phyloP scores from a whole-genome alignment of 148 eudicot genomes.

The Dianthus caryophyllus region DNA sequence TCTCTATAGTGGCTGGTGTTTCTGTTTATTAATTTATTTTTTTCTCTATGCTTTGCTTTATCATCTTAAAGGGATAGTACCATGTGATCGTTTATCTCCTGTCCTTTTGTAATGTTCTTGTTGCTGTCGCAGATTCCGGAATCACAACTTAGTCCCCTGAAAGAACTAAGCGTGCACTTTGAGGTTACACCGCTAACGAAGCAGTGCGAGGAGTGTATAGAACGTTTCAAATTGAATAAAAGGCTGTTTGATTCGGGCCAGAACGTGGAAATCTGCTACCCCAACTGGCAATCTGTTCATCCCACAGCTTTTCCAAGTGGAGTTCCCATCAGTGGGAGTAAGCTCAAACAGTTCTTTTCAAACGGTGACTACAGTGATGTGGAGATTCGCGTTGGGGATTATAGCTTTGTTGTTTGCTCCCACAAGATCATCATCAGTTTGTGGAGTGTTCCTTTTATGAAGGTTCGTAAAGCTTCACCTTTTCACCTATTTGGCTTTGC shows the following conservation, averaged over 20 bases:
- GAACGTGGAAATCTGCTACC: slow-evolving; percentile 70
- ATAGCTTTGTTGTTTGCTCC: slow-evolving; percentile 44
- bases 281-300: slow-evolving; percentile 45
- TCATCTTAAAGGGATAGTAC: neutral
- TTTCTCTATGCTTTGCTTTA: neutral
- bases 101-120: slow-evolving; percentile 3
- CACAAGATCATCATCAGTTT: slow-evolving; percentile 75
- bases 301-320: slow-evolving; percentile 49
- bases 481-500: neutral
- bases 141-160: slow-evolving; percentile 50
- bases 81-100: no score
- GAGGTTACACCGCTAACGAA: slow-evolving; percentile 65
- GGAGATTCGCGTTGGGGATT: slow-evolving; percentile 55
- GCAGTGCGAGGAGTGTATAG: slow-evolving; percentile 73
- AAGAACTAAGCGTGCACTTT: slow-evolving; percentile 51
- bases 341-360: slow-evolving; percentile 38
- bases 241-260: slow-evolving; percentile 63
- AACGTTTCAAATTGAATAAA: slow-evolving; percentile 67
- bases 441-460: slow-evolving; percentile 85
- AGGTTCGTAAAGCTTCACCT: slow-evolving; percentile 40
- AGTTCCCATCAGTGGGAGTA: slow-evolving; percentile 46
- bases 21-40: no score
- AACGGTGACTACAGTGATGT: slow-evolving; percentile 61
- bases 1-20: neutral
- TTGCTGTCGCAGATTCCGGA: slow-evolving; percentile 52